Conservation (phyloP, 345 rosid species). For the Lepidium didymum region DNA sequence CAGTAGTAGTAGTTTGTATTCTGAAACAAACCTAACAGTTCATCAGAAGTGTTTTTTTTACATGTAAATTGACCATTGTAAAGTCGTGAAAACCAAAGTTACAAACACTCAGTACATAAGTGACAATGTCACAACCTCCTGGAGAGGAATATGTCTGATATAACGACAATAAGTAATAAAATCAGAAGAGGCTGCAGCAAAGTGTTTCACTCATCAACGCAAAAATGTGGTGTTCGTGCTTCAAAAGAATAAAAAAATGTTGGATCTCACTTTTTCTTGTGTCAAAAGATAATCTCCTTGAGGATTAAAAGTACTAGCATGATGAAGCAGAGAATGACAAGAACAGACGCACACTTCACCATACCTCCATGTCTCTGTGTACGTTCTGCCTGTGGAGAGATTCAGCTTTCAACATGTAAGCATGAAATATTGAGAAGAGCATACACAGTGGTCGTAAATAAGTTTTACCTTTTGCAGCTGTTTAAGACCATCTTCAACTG, state of each 20-base stretch:
- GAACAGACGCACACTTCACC: slow-evolving; percentile 90
- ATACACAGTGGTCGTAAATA: neutral
- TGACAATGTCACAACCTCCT: neutral
- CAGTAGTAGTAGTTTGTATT: neutral
- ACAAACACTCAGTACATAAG: slow-evolving; percentile 8
- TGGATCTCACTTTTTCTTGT: neutral
- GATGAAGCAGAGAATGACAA: slow-evolving; percentile 85
- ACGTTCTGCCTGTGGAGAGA: slow-evolving; percentile 76
- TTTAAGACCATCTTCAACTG: slow-evolving; percentile 89
- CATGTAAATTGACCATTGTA: slow-evolving; percentile 13
- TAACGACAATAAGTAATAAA: neutral
- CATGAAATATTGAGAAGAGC: neutral
- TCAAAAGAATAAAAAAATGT: slow-evolving; percentile 14
- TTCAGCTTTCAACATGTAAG: neutral
- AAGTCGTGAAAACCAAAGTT: neutral
- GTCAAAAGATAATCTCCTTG: slow-evolving; percentile 67
- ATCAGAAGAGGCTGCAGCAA: neutral
- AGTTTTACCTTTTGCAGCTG: slow-evolving; percentile 71
- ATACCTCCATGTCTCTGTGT: slow-evolving; percentile 88
- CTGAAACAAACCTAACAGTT: neutral
- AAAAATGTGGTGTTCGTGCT: neutral
- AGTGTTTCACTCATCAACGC: neutral
- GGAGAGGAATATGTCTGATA: neutral
- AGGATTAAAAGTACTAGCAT: slow-evolving; percentile 87
- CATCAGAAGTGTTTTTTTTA: neutral